Percentiles rank a stretch among this genome's conserved stretches.
These are phyloP conservation scores for Dothideomycetes sp. DNA, from an alignment of 2,329 filamentous ascomycete genomes.

Conservation along the genomic window DNA sequence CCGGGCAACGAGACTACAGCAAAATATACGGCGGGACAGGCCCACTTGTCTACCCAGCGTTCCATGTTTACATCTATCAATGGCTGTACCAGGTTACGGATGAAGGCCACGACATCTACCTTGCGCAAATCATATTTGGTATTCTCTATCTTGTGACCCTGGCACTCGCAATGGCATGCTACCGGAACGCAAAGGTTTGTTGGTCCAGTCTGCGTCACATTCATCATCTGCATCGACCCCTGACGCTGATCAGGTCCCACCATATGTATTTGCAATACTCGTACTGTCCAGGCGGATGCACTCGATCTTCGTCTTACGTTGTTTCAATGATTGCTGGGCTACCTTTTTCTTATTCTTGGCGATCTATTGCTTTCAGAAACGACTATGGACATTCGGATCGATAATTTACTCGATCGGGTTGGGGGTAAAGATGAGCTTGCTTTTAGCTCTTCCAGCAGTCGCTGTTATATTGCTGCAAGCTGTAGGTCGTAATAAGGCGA, in stretches of 20 bases:
- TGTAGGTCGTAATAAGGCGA: conserved; percentile 51
- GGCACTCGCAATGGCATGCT: conserved; percentile 69
- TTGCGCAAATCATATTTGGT: conserved; percentile 78
- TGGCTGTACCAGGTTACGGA: conserved; percentile 68
- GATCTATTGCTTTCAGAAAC: conserved; percentile 67
- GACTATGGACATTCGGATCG: conserved; percentile 62
- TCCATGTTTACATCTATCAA: conserved; percentile 85
- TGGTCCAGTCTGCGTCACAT: too few relatives aligned
- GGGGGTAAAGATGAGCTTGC: conserved; percentile 88
- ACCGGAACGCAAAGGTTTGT: conserved; percentile 46
- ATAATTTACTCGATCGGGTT: conserved; percentile 67
- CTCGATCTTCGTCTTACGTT: conserved; percentile 81
- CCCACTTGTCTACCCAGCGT: conserved; percentile 87
- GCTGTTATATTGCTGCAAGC: conserved; percentile 66
- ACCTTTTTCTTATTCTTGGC: conserved; percentile 71
- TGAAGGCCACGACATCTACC: conserved; percentile 60
- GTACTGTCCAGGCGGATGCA: conserved; percentile 86
- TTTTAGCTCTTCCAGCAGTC: conserved; percentile 73
- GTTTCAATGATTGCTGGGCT: conserved; percentile 94
- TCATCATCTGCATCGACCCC: background rate
- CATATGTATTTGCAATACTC: conserved; percentile 77
- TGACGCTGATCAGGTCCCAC: conserved; percentile 45
- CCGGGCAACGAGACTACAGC: conserved; percentile 81
- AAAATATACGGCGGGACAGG: conserved; percentile 80
- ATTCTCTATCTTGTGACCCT: conserved; percentile 68